Evolutionary conservation across 306 rosid species (phyloP), one percentile per base, ranked within the genome.

Genomic region (Vicia faba): DNA sequence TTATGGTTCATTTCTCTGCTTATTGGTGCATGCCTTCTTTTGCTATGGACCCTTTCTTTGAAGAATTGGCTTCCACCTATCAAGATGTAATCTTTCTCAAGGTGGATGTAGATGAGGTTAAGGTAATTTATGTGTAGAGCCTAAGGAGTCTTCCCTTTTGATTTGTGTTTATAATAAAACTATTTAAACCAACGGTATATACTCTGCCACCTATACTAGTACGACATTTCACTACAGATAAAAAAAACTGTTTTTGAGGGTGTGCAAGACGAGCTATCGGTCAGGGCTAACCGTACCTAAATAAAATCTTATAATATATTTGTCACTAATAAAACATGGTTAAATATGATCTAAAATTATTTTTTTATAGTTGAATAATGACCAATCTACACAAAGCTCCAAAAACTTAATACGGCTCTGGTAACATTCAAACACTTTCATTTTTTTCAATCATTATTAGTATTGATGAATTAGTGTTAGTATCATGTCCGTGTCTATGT

Each of bases 21-120:
- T 69, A 28, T 41, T 83, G 87, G 87, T 83, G 87, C 49, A 67
- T 71, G 65, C 87, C 84, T 60, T 83, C 84, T 61, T 44, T 63
- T 9, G 67, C 74, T 55, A 83, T 83, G 84, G 50, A 74, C 45
- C 73, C 68, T 66, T 69, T 61, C 56, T 80, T 83, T 66, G 68
- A 69, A 61, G 69, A 80, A 54, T 44, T 80, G 69, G 82, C 87
- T 11, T 83, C 72, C 45, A 62, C 68, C 46, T 61, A 80, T 72
- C 35, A 50, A 55, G 28, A 67, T 26, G 10, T 77, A 16, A 8
- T 77, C 49, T 83, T 83, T 74, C 78, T 80, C 11, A 39, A 50
- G 18, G 82, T 83, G 23, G 87, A 83, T 77, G 87, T 83, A 33
- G 84, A 83, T 18, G 82, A 77, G 40, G 75, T 80, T 50, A 77